Percentiles rank a stretch among this genome's conserved stretches.
Conservation (phyloP, 495 filamentous ascomycete genomes). For the Margaritispora aquatica region DNA sequence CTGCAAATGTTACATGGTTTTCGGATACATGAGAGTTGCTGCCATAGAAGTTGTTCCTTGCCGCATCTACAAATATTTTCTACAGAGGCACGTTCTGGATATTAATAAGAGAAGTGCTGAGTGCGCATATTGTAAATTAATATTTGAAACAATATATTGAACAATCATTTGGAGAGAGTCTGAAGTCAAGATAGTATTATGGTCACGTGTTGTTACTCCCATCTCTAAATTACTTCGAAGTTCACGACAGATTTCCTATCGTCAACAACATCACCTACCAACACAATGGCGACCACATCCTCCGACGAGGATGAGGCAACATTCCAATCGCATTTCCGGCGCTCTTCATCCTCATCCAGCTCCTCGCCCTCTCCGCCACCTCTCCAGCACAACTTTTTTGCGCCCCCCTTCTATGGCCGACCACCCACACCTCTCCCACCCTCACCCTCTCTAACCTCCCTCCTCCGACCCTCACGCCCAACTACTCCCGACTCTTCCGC, state of each 20-base stretch:
- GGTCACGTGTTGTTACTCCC: too few relatives aligned
- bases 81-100: too few relatives aligned
- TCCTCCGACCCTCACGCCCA: conserved; percentile 85
- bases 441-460: conserved; percentile 88
- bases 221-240: background rate
- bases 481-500: conserved; percentile 89
- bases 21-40: too few relatives aligned
- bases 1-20: too few relatives aligned
- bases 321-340: conserved; percentile 33
- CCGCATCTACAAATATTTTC: too few relatives aligned
- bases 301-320: conserved; percentile 33
- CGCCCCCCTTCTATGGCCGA: conserved; percentile 82
- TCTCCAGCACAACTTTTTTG: conserved; percentile 55
- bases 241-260: background rate
- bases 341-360: conserved; percentile 18
- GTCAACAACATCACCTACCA: background rate
- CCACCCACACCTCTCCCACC: conserved; percentile 87
- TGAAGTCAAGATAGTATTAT: too few relatives aligned
- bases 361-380: conserved; percentile 22
- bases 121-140: too few relatives aligned
- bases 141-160: too few relatives aligned
- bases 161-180: too few relatives aligned
- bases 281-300: conserved; percentile 30
- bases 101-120: too few relatives aligned
- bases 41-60: too few relatives aligned